phyloP scores from a whole-genome alignment of 345 rosid genomes.

The Eucalyptus erythrocorys region DNA sequence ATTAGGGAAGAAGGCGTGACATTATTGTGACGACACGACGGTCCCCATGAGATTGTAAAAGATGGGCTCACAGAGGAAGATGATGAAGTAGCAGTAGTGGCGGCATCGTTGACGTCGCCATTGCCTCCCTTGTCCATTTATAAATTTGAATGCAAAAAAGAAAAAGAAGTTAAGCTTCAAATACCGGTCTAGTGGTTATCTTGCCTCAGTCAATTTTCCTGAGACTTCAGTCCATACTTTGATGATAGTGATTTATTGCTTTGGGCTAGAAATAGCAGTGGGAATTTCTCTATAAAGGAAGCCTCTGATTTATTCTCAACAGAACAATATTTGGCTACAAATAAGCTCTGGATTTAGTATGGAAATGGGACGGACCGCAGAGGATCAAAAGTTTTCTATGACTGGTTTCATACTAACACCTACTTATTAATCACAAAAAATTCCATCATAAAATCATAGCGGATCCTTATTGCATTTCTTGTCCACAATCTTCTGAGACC shows the following conservation, averaged over 20 bases:
- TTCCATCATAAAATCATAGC: not conserved
- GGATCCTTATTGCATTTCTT: not conserved
- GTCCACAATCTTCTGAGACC: not conserved
- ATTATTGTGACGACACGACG: not conserved
- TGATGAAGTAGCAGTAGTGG: not conserved
- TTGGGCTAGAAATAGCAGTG: not conserved
- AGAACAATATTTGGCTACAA: not conserved
- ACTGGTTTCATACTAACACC: not conserved
- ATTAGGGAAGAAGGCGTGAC: not conserved
- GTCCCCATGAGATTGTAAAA: not conserved
- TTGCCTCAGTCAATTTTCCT: not conserved
- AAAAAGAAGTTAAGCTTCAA: not conserved
- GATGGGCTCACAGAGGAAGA: not conserved
- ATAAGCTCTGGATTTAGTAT: not conserved
- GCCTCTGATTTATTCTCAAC: not conserved
- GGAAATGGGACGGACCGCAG: not conserved
- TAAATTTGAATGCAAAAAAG: not conserved
- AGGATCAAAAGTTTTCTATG: not conserved
- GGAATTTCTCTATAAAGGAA: not conserved
- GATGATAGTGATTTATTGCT: not conserved
- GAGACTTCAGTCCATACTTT: not conserved
- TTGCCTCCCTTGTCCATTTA: not conserved
- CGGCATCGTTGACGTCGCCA: not conserved
- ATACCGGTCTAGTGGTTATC: not conserved
- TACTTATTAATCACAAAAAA: not conserved